Conservation (phyloP, 2,329 filamentous ascomycete species). For the Pseudodiploospora longispora region DNA sequence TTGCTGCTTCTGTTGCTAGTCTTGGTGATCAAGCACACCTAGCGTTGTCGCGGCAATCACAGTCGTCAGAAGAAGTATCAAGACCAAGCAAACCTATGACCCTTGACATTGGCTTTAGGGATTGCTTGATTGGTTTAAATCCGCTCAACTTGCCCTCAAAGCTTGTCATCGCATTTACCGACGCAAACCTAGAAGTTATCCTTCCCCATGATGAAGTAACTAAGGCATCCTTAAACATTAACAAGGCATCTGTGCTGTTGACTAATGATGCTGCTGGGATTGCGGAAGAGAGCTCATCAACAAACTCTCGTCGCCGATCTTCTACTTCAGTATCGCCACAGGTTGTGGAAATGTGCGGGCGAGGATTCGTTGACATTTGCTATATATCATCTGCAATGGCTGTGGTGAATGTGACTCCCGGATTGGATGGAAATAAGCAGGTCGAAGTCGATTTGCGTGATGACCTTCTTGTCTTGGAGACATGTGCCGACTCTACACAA, state of each 20-base stretch:
- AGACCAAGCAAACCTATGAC: constrained; percentile 48
- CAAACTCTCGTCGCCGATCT: constrained; percentile 16
- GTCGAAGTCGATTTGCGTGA: constrained; percentile 77
- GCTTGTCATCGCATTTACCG: constrained; percentile 67
- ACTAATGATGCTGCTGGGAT: constrained; percentile 61
- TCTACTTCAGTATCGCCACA: constrained; percentile 37
- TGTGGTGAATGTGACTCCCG: constrained; percentile 50
- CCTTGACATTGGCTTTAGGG: constrained; percentile 67
- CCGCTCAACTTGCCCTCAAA: constrained; percentile 70
- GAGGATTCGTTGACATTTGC: constrained; percentile 79
- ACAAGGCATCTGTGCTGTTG: constrained; percentile 74
- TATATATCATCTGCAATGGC: constrained; percentile 77
- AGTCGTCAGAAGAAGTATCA: constrained; percentile 17
- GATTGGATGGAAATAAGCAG: constrained; percentile 50
- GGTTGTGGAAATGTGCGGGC: constrained; percentile 48
- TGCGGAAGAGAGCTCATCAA: constrained; percentile 7
- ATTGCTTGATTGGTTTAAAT: constrained; percentile 79
- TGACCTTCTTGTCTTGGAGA: constrained; percentile 82
- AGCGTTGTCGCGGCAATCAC: constrained; percentile 26
- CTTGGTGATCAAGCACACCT: constrained; percentile 57
- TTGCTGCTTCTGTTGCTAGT: constrained; percentile 74
- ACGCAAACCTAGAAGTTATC: constrained; percentile 62
- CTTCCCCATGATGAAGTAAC: constrained; percentile 59
- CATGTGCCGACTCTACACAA: constrained; percentile 93
- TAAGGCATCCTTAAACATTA: constrained; percentile 58